Conservation (phyloP, 495 filamentous ascomycete species). For the Hyaloscypha bicolor region DNA sequence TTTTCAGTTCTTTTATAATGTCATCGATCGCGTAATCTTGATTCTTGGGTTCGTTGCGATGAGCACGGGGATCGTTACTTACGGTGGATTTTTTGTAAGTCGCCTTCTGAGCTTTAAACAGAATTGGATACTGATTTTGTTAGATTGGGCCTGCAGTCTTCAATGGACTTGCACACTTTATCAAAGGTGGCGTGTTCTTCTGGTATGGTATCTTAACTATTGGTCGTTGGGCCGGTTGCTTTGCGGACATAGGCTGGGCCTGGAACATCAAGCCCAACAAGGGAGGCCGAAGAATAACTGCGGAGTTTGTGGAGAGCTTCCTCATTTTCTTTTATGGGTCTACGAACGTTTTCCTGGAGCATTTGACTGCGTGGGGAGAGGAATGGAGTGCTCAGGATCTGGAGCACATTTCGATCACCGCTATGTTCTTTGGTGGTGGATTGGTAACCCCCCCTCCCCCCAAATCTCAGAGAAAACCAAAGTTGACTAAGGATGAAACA, state of each 20-base stretch:
- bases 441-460: conserved; percentile 56
- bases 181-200: conserved; percentile 98
- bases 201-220: conserved; percentile 90
- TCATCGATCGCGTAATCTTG: conserved; percentile 64
- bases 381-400: conserved; percentile 79
- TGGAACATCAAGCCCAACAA: conserved; percentile 84
- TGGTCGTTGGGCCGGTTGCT: conserved; percentile 88
- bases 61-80: conserved; percentile 66
- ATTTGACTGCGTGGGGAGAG: conserved; percentile 69
- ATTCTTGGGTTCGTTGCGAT: conserved; percentile 66
- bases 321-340: conserved; percentile 88
- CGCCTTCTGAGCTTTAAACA: not conserved
- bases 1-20: conserved; percentile 57
- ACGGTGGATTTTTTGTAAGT: conserved; percentile 71
- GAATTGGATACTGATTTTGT: conserved; percentile 5
- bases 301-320: conserved; percentile 85
- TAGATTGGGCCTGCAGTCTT: conserved; percentile 56
- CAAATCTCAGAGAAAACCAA: not conserved
- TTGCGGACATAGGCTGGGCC: conserved; percentile 90
- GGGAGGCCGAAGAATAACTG: conserved; percentile 66
- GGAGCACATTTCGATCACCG: conserved; percentile 89
- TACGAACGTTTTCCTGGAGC: conserved; percentile 92
- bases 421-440: conserved; percentile 96
- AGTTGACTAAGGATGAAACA: conserved; percentile 33
- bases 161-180: conserved; percentile 88